A percentile compares a stretch with the other conserved stretches of the same genome.
Conservation (phyloP, 306 rosid genomes). For the Begonia loranthoides region DNA sequence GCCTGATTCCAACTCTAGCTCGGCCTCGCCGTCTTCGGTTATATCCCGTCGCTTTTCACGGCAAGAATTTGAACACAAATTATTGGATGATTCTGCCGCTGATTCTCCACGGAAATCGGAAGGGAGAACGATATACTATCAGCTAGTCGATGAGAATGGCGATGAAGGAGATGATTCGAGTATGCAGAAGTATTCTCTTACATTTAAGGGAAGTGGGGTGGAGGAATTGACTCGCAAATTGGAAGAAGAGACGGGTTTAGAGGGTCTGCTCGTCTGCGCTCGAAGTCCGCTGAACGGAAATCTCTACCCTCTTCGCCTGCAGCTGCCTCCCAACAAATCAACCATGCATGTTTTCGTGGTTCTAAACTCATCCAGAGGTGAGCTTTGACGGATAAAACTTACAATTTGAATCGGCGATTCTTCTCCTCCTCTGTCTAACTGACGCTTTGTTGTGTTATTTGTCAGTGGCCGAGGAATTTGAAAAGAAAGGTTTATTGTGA, state of each 20-base stretch:
- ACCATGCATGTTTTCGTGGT: slow-evolving; percentile 64
- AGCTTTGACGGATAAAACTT: slow-evolving; percentile 6
- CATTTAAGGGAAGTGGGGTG: slow-evolving; percentile 68
- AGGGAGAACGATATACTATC: slow-evolving; percentile 73
- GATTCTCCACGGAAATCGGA: slow-evolving; percentile 38
- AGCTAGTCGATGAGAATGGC: slow-evolving; percentile 67
- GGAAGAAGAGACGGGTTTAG: slow-evolving; percentile 72
- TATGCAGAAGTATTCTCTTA: slow-evolving; percentile 32
- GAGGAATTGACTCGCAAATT: slow-evolving; percentile 56
- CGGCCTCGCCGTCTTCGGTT: slow-evolving; percentile 25
- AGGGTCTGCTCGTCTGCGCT: slow-evolving; percentile 55
- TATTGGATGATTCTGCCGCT: slow-evolving; percentile 26
- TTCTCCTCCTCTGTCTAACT: too few species aligned
- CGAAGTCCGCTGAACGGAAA: slow-evolving; percentile 67
- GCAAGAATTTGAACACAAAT: slow-evolving; percentile 34
- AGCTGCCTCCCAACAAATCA: slow-evolving; percentile 85
- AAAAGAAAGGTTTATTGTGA: slow-evolving; percentile 38
- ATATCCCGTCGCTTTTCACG: slow-evolving; percentile 22
- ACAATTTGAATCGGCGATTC: too few species aligned
- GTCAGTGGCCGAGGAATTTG: slow-evolving; percentile 48
- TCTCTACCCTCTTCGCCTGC: slow-evolving; percentile 78
- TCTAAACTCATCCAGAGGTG: slow-evolving; percentile 47
- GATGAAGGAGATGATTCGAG: slow-evolving; percentile 58
- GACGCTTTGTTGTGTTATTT: slow-evolving; percentile 7
- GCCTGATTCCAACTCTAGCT: slow-evolving; percentile 25